Evolutionary conservation across 257 asterid species (phyloP).

Genomic region (Primulina huaijiensis): DNA sequence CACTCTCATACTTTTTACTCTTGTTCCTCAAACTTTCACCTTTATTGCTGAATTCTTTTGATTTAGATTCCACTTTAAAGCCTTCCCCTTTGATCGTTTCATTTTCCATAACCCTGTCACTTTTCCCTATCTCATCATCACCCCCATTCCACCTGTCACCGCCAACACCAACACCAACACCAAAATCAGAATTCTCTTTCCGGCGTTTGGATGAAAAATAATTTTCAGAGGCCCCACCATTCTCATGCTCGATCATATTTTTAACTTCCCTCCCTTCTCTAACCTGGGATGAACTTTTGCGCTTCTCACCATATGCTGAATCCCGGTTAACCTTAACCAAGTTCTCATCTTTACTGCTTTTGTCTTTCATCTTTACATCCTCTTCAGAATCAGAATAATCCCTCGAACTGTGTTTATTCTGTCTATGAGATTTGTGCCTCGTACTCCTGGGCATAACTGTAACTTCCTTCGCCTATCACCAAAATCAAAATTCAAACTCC

Average conservation of each 20-base stretch:
- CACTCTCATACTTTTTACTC: slow-evolving; percentile 66
- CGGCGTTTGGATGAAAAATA: slow-evolving; percentile 71
- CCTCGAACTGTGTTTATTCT: slow-evolving; percentile 78
- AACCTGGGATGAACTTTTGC: slow-evolving; percentile 56
- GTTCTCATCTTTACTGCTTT: slow-evolving; percentile 46
- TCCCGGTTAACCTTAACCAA: slow-evolving; percentile 54
- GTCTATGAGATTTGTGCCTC: slow-evolving; percentile 87
- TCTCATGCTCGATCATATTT: slow-evolving; percentile 56
- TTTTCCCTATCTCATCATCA: slow-evolving; percentile 53
- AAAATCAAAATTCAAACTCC: neutral
- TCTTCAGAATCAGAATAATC: slow-evolving; percentile 85
- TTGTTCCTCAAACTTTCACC: slow-evolving; percentile 53
- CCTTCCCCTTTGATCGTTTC: slow-evolving; percentile 48
- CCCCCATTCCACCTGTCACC: slow-evolving; percentile 81
- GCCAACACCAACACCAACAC: slow-evolving; percentile 26
- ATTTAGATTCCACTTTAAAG: slow-evolving; percentile 45
- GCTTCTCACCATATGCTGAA: slow-evolving; percentile 82
- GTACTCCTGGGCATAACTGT: slow-evolving; percentile 81
- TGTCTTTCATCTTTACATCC: slow-evolving; percentile 73
- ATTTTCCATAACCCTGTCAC: slow-evolving; percentile 42
- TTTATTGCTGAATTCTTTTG: slow-evolving; percentile 48
- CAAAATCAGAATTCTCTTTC: slow-evolving; percentile 56
- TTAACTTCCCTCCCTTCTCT: slow-evolving; percentile 59
- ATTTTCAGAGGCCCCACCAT: slow-evolving; percentile 73
- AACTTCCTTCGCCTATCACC: slow-evolving; percentile 22